phyloP scores from a whole-genome alignment of 371 early-diverging fungal genomes.

The Umbelopsis sp. region DNA sequence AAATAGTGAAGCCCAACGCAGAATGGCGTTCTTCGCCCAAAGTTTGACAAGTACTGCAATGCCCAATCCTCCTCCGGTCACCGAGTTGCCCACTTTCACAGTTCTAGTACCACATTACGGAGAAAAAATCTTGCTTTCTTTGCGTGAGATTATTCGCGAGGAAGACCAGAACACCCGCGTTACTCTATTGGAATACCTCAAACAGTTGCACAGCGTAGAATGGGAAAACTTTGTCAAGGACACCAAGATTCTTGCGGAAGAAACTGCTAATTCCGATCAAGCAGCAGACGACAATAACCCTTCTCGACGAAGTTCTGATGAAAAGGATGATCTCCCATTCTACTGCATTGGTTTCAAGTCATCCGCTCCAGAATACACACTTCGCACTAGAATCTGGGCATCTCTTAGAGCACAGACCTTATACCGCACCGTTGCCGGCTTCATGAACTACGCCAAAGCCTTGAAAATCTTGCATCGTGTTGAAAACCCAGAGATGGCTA shows the following conservation, averaged over 20 bases:
- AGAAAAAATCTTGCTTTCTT: conserved; percentile 84
- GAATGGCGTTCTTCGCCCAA: conserved; percentile 89
- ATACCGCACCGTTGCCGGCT: conserved; percentile 87
- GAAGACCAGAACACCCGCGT: conserved; percentile 83
- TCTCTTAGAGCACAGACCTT: conserved; percentile 88
- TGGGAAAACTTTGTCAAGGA: conserved; percentile 93
- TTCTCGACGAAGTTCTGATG: conserved; percentile 27
- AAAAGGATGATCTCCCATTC: conserved; percentile 81
- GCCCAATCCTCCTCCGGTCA: conserved; percentile 80
- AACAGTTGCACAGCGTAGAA: conserved; percentile 80
- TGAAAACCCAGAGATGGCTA: conserved; percentile 79
- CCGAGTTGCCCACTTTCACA: conserved; percentile 86
- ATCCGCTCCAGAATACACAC: conserved; percentile 81
- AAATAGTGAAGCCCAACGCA: conserved; percentile 81
- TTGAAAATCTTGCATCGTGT: conserved; percentile 81
- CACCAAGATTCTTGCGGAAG: conserved; percentile 83
- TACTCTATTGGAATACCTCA: conserved; percentile 85
- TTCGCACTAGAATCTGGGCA: conserved; percentile 90
- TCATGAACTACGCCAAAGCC: conserved; percentile 90
- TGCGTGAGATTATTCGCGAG: conserved; percentile 86
- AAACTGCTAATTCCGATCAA: conserved; percentile 37
- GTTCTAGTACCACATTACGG: conserved; percentile 92
- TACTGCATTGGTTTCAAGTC: conserved; percentile 87
- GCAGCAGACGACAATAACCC: background rate
- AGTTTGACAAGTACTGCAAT: conserved; percentile 76